Conservation (phyloP, 225 moss, liverwort and hornwort species). For the Neckera pumila region DNA sequence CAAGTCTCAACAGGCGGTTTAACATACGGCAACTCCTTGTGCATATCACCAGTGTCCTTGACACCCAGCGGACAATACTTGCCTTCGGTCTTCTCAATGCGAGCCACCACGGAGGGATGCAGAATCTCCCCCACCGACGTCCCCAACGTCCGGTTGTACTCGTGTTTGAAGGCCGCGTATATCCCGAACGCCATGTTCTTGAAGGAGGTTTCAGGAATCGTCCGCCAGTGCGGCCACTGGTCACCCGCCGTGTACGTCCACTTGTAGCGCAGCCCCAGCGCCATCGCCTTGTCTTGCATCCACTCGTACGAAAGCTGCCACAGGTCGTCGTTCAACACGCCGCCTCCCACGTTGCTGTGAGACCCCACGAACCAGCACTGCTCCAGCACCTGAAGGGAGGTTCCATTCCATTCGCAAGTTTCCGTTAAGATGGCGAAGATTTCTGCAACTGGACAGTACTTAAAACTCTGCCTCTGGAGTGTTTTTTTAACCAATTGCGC, state of each 20-base stretch:
- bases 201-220: neutral
- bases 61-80: neutral
- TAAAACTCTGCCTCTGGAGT: too few relatives aligned
- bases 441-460: too few relatives aligned
- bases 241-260: neutral
- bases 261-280: neutral
- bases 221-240: neutral
- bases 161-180: neutral
- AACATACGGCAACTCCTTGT: neutral
- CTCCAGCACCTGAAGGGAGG: neutral
- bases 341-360: neutral
- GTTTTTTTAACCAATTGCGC: neutral
- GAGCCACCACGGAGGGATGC: neutral
- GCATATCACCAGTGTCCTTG: neutral
- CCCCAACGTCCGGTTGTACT: neutral
- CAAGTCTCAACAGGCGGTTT: neutral
- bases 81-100: neutral
- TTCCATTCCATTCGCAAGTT: neutral
- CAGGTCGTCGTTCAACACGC: neutral
- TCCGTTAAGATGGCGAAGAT: neutral
- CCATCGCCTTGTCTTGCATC: slow-evolving; percentile 3
- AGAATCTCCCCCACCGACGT: neutral
- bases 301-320: neutral
- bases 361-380: slow-evolving; percentile 4
- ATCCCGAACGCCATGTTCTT: neutral